A percentile compares a stretch with the other conserved stretches of the same genome.
Conservation (phyloP, 441 rosid species). For the Erodium chrysanthum region DNA sequence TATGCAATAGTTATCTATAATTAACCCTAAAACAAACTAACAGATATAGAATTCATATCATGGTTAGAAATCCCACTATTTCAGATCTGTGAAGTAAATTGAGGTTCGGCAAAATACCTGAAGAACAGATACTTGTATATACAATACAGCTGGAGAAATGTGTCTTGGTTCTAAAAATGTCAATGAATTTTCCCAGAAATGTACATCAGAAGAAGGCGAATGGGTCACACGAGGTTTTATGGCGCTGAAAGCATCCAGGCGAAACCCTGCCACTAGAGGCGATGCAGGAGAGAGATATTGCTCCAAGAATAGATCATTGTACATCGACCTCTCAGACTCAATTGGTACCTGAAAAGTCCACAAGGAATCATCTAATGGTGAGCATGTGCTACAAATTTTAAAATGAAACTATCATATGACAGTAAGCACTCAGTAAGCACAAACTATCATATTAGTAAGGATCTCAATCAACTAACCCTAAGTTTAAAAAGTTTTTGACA, state of each 20-base stretch:
- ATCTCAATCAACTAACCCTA: no score
- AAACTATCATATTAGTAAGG: not conserved
- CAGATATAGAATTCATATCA: not conserved
- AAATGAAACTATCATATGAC: slow-evolving; percentile 12
- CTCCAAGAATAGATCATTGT: slow-evolving; percentile 60
- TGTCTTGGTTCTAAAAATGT: slow-evolving; percentile 64
- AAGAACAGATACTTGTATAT: slow-evolving; percentile 67
- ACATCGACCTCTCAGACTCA: slow-evolving; percentile 61
- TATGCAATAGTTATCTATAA: no score
- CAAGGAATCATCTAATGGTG: slow-evolving; percentile 7
- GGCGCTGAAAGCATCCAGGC: slow-evolving; percentile 66
- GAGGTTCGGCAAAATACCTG: slow-evolving; percentile 40
- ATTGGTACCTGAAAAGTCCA: slow-evolving; percentile 48
- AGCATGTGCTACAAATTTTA: not conserved
- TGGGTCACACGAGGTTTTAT: slow-evolving; percentile 71
- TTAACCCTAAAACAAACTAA: not conserved
- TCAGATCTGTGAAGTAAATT: slow-evolving; percentile 4
- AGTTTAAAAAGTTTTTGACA: no score
- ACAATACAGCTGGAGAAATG: slow-evolving; percentile 63
- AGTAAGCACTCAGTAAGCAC: not conserved
- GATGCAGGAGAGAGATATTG: slow-evolving; percentile 66
- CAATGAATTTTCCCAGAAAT: slow-evolving; percentile 46
- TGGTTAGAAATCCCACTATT: not conserved
- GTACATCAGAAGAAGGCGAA: slow-evolving; percentile 59
- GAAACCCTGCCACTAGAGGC: slow-evolving; percentile 69